Base-by-base conservation (phyloP, 345 rosid genomes). In the Dovyalis caffra region DNA sequence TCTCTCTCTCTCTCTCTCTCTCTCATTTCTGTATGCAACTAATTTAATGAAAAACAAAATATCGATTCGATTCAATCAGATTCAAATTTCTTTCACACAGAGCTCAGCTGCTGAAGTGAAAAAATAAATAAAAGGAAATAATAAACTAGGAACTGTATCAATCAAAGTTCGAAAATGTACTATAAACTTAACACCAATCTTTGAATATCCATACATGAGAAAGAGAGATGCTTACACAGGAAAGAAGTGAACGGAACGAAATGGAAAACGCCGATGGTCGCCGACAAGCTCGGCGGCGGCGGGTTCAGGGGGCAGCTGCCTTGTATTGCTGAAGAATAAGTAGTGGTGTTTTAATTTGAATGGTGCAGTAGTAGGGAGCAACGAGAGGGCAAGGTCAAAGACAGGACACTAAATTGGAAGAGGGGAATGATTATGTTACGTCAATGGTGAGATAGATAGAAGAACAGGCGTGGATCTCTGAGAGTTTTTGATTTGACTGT, bases 231-330 rank as follows among this genome's bases (percentile, higher is more conserved):
- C 49, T 12, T 21, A 37, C 29, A 33, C 25, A 66, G 69, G 49
- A 35, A 3, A 35, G 31, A 32, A 21, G 26, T 16, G 11, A 23
- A 56, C 60, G 60, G 25, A n/a, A 3, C 8, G 60, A n/a, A 8
- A 23, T 9, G 43, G 43, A 35, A n/a, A 38, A 37, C 69, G 51
- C 51, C 51, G 16, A 56, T 12, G 64, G 56, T 71, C 51, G 53
- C 74, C 66, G 66, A 71, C 31, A 15, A 71, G 10, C 65, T 66
- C 29, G 51, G 47, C 28, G 21, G 69, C 69, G 51, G 69, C 37
- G 67, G n/a, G 9, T 37, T 34, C 69, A 66, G 69, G 14, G 11
- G 28, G 26, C 60, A n/a, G n/a, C n/a, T n/a, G n/a, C n/a, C n/a
- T n/a, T n/a, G n/a, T n/a, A 49, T 49, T 20, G 56, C 56, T 2